Base-by-base conservation (phyloP, 345 rosid species). In the Eucalyptus curtisii region DNA sequence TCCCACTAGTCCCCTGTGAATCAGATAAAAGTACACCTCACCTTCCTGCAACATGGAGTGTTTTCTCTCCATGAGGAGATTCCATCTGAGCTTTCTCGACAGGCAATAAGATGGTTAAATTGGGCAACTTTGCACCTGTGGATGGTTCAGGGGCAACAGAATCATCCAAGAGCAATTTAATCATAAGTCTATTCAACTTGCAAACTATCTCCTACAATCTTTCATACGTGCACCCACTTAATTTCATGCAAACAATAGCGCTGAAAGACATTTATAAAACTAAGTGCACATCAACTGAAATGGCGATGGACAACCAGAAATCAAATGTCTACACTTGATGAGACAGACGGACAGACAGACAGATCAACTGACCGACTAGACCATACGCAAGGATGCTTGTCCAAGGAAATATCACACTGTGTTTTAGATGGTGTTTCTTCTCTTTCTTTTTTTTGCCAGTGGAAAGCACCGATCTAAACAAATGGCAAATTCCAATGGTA, bases 81-180 rank as follows among this genome's bases (percentile, higher is more conserved):
- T 55, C 84, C 55, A 96, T 47, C 88, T 93, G 92, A 76, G 93
- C 88, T 89, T 90, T 93, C 89, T 94, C 96, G 57, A 91, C 85
- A n/a, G 99, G 92, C 91, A 97, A 93, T 89, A 94, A 89, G 90
- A 97, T 68, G 79, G 90, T 95, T n/a, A 97, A 86, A 86, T 92
- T 95, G 87, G 99, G 97, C 86, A 97, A 89, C 92, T 93, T 95
- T 45, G 96, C 96, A 89, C 98, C 99, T 97, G 94, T 47, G 89
- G 88, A 87, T 79, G 45, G 84, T 81, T 71, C 82, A 71, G 82
- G 12, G 86, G 25, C 50, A 59, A 19, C 12, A 64, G 52, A 71
- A 49, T 80, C 47, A 61, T 19, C 45, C 76, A 86, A 33, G 40
- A 40, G 31, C 49, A 55, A 86, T 53, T 44, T 33, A 33, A 55